Percentiles rank a stretch among this genome's conserved stretches.
These are phyloP conservation scores for Triticum turgidum DNA, from an alignment of 176 grass and related monocot genomes.

Conservation along the genomic window DNA sequence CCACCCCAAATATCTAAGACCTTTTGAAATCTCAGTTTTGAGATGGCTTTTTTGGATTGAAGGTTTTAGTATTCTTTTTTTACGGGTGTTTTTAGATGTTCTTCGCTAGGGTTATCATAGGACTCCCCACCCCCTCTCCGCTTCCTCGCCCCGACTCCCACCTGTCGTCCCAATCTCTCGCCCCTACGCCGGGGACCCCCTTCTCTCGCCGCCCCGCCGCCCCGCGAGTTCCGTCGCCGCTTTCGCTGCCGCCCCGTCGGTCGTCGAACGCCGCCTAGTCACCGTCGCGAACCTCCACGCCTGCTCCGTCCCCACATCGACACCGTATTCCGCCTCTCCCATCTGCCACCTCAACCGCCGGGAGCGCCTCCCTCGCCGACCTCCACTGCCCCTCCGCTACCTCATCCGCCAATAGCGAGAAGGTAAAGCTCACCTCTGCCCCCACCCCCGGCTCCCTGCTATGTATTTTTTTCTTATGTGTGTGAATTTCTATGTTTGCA, in stretches of 20 bases:
- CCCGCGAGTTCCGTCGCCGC: background rate
- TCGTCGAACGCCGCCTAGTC: too few relatives aligned
- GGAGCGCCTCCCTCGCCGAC: background rate
- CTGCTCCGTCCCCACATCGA: background rate
- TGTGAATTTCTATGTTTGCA: background rate
- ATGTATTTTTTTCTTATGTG: background rate
- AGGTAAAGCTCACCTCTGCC: background rate
- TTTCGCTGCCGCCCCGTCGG: too few relatives aligned
- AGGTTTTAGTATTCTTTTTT: too few relatives aligned
- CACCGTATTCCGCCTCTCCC: background rate
- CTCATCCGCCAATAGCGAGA: background rate
- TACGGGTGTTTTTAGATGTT: too few relatives aligned
- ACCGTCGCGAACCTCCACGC: background rate
- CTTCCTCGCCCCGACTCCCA: background rate
- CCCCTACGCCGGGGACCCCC: background rate
- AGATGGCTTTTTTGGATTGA: too few relatives aligned
- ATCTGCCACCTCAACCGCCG: background rate
- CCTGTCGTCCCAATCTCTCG: background rate
- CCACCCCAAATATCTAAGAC: too few relatives aligned
- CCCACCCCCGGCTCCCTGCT: background rate
- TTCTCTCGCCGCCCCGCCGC: background rate
- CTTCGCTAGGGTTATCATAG: background rate
- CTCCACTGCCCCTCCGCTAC: background rate
- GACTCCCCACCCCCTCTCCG: background rate
- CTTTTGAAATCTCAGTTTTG: too few relatives aligned